Base-by-base conservation (phyloP, 371 early-diverging fungal genomes). In the Smittium mucronatum region DNA sequence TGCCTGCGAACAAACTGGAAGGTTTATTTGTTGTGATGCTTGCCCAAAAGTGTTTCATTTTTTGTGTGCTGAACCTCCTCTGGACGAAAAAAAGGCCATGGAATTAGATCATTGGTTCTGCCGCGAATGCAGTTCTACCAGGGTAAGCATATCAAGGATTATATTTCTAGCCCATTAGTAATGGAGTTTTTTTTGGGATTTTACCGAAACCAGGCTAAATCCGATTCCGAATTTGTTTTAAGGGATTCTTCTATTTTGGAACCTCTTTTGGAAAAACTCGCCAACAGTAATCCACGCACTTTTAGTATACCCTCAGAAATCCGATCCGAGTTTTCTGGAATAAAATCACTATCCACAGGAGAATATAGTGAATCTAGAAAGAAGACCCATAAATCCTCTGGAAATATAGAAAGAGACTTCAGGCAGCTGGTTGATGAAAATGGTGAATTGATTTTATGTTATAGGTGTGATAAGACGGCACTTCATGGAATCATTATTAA, bases 1-100 rank as follows among this genome's bases (percentile, higher is more conserved):
- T 64, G 81, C 85, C 0, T 89, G 90, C 74, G 80, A 81, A 1
- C 83, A 80, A 28, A 74, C 78, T 0, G 90, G 90, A 0, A 81
- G 82, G 58, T 85, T 89, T 57, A 69, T 89, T 65, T 89, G 89
- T 70, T 89, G 90, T 72, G 90, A 89, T 72, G 78, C 77, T 15
- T 89, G 90, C 69, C 90, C 90, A 29, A 83, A 82, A 63, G 85
- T 85, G 15, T 89, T 87, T 72, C 90, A 89, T 73, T 88, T 89
- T 71, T 75, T 83, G 5, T 89, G 90, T 70, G 77, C 86, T 11
- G 83, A 88, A 58, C 90, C 90, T 25, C 89, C 89, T 2, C 78
- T 89, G 76, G 79, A 85, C 57, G 70, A 71, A 21, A 78, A 79
- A 32, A 79, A 81, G 30, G 79, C 86, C 0, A 77, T 73, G 28